Conservation (phyloP, 176 grass and related monocot species). For the Pharus latifolius region DNA sequence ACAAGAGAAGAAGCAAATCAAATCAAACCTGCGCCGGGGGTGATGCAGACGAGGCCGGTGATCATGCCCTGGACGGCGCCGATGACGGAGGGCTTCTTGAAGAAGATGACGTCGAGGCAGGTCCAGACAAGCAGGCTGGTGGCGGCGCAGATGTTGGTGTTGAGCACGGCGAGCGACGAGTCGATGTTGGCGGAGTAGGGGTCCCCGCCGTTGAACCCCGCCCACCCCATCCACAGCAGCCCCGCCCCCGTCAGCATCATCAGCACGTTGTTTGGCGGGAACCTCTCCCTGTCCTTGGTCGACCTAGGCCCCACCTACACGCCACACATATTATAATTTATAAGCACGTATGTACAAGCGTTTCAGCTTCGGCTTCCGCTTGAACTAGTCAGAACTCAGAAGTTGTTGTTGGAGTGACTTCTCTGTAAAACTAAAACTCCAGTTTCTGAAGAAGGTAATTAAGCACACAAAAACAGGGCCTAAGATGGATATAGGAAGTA, state of each 20-base stretch:
- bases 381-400: too few species aligned
- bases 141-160: conserved; percentile 87
- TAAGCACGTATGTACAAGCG: background rate
- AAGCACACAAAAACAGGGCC: too few species aligned
- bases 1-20: too few species aligned
- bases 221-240: conserved; percentile 94
- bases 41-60: conserved; percentile 88
- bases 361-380: too few species aligned
- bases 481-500: background rate
- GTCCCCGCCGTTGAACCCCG: conserved; percentile 90
- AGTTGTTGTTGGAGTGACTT: too few species aligned
- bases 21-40: conserved; percentile 57
- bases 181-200: conserved; percentile 76
- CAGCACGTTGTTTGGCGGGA: conserved; percentile 84
- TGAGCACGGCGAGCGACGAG: conserved; percentile 75
- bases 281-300: conserved; percentile 86
- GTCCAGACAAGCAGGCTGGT: conserved; percentile 88
- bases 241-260: conserved; percentile 84
- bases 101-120: conserved; percentile 82
- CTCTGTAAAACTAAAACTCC: too few species aligned
- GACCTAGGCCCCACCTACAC: conserved; percentile 61
- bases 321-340: background rate
- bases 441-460: too few species aligned
- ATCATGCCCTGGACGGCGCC: conserved; percentile 95
- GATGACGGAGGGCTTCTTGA: conserved; percentile 93